phyloP scores from a whole-genome alignment of 2,329 filamentous ascomycete species.

The Ophiocordyceps unilateralis region DNA sequence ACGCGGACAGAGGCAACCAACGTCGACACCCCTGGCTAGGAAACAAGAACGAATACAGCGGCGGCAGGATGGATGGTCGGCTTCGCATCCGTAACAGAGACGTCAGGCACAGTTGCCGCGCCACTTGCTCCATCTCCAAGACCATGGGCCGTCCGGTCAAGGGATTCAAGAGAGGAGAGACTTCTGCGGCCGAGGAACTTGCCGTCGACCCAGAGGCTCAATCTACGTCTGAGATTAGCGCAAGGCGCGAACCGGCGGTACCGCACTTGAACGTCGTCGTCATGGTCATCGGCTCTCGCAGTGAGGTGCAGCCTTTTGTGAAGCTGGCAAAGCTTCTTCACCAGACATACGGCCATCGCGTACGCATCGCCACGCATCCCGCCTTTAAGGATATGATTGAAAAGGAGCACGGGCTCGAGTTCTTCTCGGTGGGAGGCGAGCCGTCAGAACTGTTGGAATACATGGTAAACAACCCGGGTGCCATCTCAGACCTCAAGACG shows the following conservation, averaged over 20 bases:
- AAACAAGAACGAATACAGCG: neutral
- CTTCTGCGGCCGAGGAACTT: neutral
- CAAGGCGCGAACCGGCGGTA: slow-evolving; percentile 25
- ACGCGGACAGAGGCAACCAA: neutral
- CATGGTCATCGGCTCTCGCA: slow-evolving; percentile 67
- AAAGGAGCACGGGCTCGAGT: slow-evolving; percentile 55
- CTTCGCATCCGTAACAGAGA: slow-evolving; percentile 58
- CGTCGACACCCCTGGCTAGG: neutral
- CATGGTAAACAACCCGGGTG: slow-evolving; percentile 71
- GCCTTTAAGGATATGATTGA: slow-evolving; percentile 62
- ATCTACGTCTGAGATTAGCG: slow-evolving; percentile 2
- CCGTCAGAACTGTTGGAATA: slow-evolving; percentile 73
- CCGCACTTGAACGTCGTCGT: slow-evolving; percentile 50
- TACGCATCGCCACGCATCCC: slow-evolving; percentile 64
- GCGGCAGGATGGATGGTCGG: slow-evolving; percentile 44
- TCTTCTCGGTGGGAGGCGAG: slow-evolving; percentile 66
- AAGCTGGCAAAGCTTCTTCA: slow-evolving; percentile 57
- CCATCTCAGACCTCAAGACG: slow-evolving; percentile 58
- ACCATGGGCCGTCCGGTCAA: slow-evolving; percentile 49
- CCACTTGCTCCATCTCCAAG: slow-evolving; percentile 54
- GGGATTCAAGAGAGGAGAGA: slow-evolving; percentile 5
- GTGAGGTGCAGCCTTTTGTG: slow-evolving; percentile 68
- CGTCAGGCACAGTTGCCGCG: slow-evolving; percentile 24
- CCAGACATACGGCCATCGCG: slow-evolving; percentile 54
- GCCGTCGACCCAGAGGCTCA: neutral